Conservation (phyloP, 768 basidiomycete genomes). For the Phylloporus arenicola region DNA sequence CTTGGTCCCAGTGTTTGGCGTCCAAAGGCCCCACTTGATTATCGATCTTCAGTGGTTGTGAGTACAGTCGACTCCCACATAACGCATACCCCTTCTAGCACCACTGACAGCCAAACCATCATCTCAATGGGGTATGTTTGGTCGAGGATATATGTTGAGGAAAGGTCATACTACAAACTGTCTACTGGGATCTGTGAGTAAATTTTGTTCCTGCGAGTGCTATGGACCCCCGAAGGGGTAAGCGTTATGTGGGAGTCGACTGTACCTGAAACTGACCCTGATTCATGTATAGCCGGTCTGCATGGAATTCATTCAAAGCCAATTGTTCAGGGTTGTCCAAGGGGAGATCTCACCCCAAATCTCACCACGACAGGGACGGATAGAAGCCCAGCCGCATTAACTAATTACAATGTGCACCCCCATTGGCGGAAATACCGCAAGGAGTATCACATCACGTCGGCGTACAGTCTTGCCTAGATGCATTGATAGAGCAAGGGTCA, state of each 20-base stretch:
- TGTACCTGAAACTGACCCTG: conserved; percentile 26
- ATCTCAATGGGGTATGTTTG: no score
- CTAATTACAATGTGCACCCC: conserved; percentile 5
- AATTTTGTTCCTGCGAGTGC: no score
- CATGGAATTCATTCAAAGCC: conserved; percentile 19
- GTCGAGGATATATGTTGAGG: no score
- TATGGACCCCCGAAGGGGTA: no score
- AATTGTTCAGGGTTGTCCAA: conserved; percentile 17
- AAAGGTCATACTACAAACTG: no score
- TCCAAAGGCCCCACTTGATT: background rate
- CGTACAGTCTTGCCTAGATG: no score
- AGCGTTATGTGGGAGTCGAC: no score
- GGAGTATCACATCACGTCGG: conserved; percentile 5
- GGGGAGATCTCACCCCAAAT: conserved; percentile 19
- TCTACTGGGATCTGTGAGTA: no score
- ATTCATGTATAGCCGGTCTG: conserved; percentile 10
- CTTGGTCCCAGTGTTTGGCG: background rate
- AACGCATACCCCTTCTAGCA: no score
- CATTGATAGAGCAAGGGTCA: background rate
- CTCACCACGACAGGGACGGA: conserved; percentile 25
- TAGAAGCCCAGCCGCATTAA: conserved; percentile 9
- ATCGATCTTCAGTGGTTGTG: conserved; percentile 10
- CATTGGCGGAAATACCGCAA: conserved; percentile 22
- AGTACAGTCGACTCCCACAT: no score
- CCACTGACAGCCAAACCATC: no score